Evolutionary conservation across 2,329 filamentous ascomycete genomes (phyloP).

Genomic region (Emergomyces pasteurianus): DNA sequence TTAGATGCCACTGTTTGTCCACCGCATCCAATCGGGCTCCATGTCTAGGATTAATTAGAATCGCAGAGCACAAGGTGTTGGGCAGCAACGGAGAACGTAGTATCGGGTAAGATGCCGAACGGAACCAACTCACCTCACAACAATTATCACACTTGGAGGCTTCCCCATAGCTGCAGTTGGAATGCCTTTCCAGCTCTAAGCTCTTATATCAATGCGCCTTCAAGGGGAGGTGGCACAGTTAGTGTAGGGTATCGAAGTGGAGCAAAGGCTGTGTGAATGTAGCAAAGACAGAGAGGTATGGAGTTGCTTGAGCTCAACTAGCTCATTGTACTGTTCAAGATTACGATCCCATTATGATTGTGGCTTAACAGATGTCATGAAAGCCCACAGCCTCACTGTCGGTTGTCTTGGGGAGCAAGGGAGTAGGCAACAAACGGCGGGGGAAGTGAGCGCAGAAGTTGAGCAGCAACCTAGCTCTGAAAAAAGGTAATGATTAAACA

Average conservation of each 20-base stretch:
- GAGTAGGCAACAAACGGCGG: background rate
- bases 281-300: background rate
- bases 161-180: slow-evolving; percentile 21
- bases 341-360: background rate
- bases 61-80: background rate
- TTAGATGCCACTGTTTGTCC: slow-evolving; percentile 89
- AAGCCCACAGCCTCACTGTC: background rate
- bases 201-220: background rate
- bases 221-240: background rate
- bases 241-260: background rate
- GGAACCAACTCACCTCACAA: slow-evolving; percentile 27
- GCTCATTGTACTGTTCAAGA: background rate
- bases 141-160: slow-evolving; percentile 30
- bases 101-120: background rate
- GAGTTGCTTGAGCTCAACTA: background rate
- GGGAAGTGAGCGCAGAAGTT: background rate
- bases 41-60: slow-evolving; percentile 46
- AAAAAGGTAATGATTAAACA: background rate
- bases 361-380: background rate
- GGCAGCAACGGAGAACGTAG: background rate
- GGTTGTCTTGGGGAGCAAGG: background rate
- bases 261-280: too few species aligned
- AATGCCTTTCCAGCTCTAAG: background rate
- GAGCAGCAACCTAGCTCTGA: background rate
- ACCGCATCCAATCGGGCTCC: slow-evolving; percentile 88